Evolutionary conservation across 2,329 filamentous ascomycete species (phyloP).

Genomic region (Penicillium sp.): DNA sequence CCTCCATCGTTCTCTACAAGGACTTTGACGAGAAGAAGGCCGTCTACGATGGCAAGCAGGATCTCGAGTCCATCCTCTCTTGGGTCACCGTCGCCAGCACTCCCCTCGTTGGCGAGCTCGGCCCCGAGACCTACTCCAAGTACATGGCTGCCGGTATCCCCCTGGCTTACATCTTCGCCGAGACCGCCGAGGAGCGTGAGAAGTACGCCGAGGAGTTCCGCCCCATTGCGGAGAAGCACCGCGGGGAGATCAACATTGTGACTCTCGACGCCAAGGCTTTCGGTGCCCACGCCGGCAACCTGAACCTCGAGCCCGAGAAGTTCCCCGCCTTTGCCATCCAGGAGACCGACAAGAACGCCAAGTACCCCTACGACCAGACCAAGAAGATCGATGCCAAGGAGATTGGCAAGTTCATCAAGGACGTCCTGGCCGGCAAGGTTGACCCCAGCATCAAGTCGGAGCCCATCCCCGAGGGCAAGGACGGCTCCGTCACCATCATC

Average conservation of each 20-base stretch:
- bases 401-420: conserved; percentile 76
- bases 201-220: conserved; percentile 71
- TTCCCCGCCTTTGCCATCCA: conserved; percentile 99
- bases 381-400: conserved; percentile 67
- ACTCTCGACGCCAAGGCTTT: conserved; percentile 94
- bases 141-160: conserved; percentile 94
- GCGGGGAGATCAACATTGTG: conserved; percentile 93
- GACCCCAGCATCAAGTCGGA: conserved; percentile 98
- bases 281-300: conserved; percentile 89
- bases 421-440: conserved; percentile 80
- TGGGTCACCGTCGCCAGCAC: conserved; percentile 83
- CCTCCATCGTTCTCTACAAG: conserved; percentile 92
- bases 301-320: conserved; percentile 91
- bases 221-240: conserved; percentile 82
- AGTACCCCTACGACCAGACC: conserved; percentile 88
- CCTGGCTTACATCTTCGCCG: conserved; percentile 95
- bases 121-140: conserved; percentile 88
- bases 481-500: conserved; percentile 77
- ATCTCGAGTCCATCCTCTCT: conserved; percentile 67
- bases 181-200: conserved; percentile 82
- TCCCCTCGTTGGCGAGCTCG: conserved; percentile 89
- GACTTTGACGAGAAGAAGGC: conserved; percentile 94
- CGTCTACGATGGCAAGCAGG: conserved; percentile 74
- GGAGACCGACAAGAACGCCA: conserved; percentile 89
- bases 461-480: conserved; percentile 87